Evolutionary conservation across 331 rosid species (phyloP).

Genomic region (Phaseolus coccineus): DNA sequence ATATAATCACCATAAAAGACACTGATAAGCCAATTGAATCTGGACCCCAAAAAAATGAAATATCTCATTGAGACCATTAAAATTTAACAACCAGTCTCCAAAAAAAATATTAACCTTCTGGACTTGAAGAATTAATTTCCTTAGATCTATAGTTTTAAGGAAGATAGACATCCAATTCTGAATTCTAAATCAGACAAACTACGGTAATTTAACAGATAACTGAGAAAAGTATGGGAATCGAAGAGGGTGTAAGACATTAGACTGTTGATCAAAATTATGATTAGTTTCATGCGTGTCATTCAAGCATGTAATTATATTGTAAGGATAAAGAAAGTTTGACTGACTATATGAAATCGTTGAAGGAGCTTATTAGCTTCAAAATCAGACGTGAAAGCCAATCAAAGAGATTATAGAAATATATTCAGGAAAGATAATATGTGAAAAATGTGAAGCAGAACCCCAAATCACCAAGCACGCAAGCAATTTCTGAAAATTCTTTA

Average conservation of each 20-base stretch:
- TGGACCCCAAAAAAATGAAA: background rate
- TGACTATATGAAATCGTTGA: background rate
- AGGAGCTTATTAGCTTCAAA: conserved; percentile 3
- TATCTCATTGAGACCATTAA: background rate
- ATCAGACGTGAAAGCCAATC: background rate
- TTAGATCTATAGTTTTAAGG: background rate
- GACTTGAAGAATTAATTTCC: background rate
- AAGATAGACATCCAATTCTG: conserved; percentile 10
- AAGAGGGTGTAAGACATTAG: conserved; percentile 11
- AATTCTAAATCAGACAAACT: conserved; percentile 6
- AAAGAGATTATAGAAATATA: conserved; percentile 6
- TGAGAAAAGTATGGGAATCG: background rate
- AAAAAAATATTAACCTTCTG: background rate
- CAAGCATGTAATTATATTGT: background rate
- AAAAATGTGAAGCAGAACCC: background rate
- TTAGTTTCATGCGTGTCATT: background rate
- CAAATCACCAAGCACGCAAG: conserved; percentile 11
- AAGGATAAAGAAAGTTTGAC: background rate
- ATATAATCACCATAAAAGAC: background rate
- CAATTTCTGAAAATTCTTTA: background rate
- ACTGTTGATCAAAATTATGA: conserved; percentile 14
- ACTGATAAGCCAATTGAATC: background rate
- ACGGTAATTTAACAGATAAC: background rate
- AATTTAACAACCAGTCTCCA: background rate
- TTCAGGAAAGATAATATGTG: conserved; percentile 4